Evolutionary conservation across 768 basidiomycete species (phyloP), one percentile per base, ranked within the genome.

Genomic region (Rubroboletus pulcherrimus): DNA sequence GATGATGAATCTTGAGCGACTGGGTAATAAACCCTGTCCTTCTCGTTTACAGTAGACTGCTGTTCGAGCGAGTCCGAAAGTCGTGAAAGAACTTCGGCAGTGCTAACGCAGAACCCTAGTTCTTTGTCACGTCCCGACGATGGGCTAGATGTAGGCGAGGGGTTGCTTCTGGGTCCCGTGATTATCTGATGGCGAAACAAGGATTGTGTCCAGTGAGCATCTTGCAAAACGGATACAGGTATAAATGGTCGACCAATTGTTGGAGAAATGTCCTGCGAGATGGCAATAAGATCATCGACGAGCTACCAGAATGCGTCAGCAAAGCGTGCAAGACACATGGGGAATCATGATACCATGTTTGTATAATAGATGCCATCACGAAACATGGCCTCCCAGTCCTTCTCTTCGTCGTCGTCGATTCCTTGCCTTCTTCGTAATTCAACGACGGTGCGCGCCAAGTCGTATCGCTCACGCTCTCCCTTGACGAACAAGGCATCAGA

Each of bases 401-500:
- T 69, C 67, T 96, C 93, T 65, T 93, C 91, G 0, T 77, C 78
- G 7, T 78, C 74, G 37, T 79, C 58, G 40, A 82, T 71, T 15
- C 82, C 83, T 30, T 75, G 71, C 37, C 74, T 74, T 58, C 88
- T 75, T 53, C 91, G 77, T 55, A 95, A 64, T 65, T 95, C 91
- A 0, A 93, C 82, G 4, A 93, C 81, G 12, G 82, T 72, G 46
- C 83, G 79, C 5, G 92, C 91, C 67, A 93, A 77, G 34, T 84
- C 79, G 66, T 95, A 98, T 58, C 94, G 75, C 58, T 87, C 89
- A 53, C 81, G 79, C 71, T 97, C 94, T 30, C 81, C 83, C 59
- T 73, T 79, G 46, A 93, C 79, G 68, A 93, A 97, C 49, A 96
- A 78, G 7, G 83, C 79, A 66, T 98, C 90, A 0, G 88, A 85